Evolutionary conservation across 257 asterid genomes (phyloP).

Genomic region (Fraxinus excelsior): DNA sequence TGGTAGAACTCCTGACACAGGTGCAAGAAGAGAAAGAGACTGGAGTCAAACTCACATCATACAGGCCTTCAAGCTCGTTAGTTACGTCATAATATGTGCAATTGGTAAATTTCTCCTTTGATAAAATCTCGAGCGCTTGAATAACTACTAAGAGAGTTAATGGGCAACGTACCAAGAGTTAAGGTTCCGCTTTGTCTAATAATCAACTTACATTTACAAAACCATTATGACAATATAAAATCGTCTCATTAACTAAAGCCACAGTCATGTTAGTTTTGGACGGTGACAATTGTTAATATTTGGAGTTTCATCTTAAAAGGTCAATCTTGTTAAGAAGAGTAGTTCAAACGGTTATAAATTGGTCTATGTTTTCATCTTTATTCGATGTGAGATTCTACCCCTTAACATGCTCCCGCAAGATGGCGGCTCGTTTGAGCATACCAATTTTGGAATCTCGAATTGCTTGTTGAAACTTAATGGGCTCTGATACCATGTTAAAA

Average conservation of each 20-base stretch:
- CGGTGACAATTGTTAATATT: too few relatives aligned
- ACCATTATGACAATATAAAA: not conserved
- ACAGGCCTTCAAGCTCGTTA: constrained; percentile 1
- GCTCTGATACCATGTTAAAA: too few relatives aligned
- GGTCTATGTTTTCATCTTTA: too few relatives aligned
- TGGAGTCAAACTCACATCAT: constrained; percentile 15
- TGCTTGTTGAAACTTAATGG: too few relatives aligned
- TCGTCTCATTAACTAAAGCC: not conserved
- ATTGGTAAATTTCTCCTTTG: constrained; percentile 33
- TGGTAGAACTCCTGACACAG: not conserved
- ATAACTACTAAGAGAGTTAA: not conserved
- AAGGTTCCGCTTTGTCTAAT: too few relatives aligned
- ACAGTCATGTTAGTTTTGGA: not conserved
- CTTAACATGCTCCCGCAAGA: too few relatives aligned
- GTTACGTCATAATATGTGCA: not conserved
- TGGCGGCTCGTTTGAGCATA: too few relatives aligned
- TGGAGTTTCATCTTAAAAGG: too few relatives aligned
- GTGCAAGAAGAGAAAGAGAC: constrained; percentile 20
- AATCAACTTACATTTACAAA: not conserved
- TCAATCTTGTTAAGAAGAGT: too few relatives aligned
- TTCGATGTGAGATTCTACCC: too few relatives aligned
- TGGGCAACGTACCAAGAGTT: not conserved
- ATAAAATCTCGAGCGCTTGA: constrained; percentile 25
- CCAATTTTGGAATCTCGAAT: too few relatives aligned
- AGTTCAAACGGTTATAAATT: too few relatives aligned